Percentiles rank a stretch among this genome's conserved stretches.
Evolutionary conservation across 371 early-diverging fungal genomes (phyloP).

Genomic region (Chytridium lagenaria): DNA sequence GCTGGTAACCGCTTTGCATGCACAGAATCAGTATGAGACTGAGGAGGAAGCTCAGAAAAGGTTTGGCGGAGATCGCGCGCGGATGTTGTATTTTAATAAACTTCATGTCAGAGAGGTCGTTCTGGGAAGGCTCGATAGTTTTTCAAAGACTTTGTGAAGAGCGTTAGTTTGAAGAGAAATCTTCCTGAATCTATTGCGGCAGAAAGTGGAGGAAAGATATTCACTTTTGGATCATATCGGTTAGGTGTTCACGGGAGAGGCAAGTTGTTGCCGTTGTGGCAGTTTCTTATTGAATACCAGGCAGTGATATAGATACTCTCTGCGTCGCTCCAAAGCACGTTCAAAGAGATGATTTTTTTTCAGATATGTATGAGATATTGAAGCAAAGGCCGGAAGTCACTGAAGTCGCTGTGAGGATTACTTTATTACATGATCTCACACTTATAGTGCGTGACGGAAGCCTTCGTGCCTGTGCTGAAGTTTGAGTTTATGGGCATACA

Average conservation of each 20-base stretch:
- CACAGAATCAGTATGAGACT: slow-evolving; percentile 77
- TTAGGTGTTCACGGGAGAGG: slow-evolving; percentile 98
- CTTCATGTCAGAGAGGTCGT: slow-evolving; percentile 74
- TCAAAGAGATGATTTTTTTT: slow-evolving; percentile 94
- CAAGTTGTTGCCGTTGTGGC: slow-evolving; percentile 31
- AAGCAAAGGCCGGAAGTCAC: slow-evolving; percentile 83
- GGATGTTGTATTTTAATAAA: neutral
- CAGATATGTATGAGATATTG: slow-evolving; percentile 87
- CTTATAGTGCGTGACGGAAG: slow-evolving; percentile 78
- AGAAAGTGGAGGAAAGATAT: slow-evolving; percentile 97
- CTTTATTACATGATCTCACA: neutral
- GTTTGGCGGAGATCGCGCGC: slow-evolving; percentile 33
- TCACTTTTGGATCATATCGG: slow-evolving; percentile 99
- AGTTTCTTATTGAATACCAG: slow-evolving; percentile 46
- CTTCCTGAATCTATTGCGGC: slow-evolving; percentile 80
- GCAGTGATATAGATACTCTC: slow-evolving; percentile 99
- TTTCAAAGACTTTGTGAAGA: slow-evolving; percentile 86
- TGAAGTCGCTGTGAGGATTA: slow-evolving; percentile 75
- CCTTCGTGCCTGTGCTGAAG: slow-evolving; percentile 98
- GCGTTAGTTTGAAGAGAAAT: slow-evolving; percentile 40
- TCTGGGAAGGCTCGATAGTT: slow-evolving; percentile 83
- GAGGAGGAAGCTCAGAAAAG: slow-evolving; percentile 68
- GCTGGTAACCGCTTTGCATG: slow-evolving; percentile 68
- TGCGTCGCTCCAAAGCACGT: slow-evolving; percentile 98
- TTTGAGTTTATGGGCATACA: slow-evolving; percentile 92